phyloP scores from a whole-genome alignment of 2,329 filamentous ascomycete genomes.

The Sporothrix luriei region DNA sequence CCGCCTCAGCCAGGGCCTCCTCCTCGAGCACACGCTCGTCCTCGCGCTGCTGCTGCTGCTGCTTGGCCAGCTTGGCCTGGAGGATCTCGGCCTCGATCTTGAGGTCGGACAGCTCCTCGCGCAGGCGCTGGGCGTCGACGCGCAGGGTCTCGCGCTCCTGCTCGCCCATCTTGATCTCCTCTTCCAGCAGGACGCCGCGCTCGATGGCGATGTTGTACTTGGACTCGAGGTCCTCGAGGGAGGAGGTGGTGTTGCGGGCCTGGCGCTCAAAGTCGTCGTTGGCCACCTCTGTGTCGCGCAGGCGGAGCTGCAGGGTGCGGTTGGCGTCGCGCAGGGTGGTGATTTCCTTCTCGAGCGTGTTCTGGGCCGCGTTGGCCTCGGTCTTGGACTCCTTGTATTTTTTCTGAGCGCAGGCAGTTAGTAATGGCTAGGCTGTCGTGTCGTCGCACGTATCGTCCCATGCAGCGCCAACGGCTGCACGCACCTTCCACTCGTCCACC shows the following conservation, averaged over 20 bases:
- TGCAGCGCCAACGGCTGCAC: slow-evolving; percentile 37
- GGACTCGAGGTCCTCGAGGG: slow-evolving; percentile 92
- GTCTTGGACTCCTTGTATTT: slow-evolving; percentile 95
- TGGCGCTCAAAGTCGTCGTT: slow-evolving; percentile 99
- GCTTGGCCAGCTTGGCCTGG: slow-evolving; percentile 81
- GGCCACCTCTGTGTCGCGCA: slow-evolving; percentile 94
- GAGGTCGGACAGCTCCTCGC: slow-evolving; percentile 88
- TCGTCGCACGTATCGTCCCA: background rate
- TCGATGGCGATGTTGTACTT: slow-evolving; percentile 97
- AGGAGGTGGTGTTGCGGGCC: slow-evolving; percentile 92
- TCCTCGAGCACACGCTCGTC: slow-evolving; percentile 29
- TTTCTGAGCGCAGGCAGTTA: slow-evolving; percentile 55
- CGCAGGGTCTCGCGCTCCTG: slow-evolving; percentile 86
- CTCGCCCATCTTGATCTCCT: slow-evolving; percentile 88
- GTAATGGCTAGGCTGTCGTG: slow-evolving; percentile 26
- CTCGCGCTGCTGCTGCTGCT: slow-evolving; percentile 52
- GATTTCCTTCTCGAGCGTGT: slow-evolving; percentile 89
- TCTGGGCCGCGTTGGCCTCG: slow-evolving; percentile 83
- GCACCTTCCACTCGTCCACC: slow-evolving; percentile 97
- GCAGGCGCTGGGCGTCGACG: slow-evolving; percentile 86
- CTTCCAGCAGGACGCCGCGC: slow-evolving; percentile 87
- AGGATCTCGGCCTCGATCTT: slow-evolving; percentile 94
- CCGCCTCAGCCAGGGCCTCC: slow-evolving; percentile 19
- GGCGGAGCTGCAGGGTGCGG: slow-evolving; percentile 75
- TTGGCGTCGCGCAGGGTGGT: slow-evolving; percentile 85